Percentiles rank a stretch among this genome's conserved stretches.
Evolutionary conservation across 306 rosid genomes (phyloP).

Genomic region (Quercus berberidifolia): DNA sequence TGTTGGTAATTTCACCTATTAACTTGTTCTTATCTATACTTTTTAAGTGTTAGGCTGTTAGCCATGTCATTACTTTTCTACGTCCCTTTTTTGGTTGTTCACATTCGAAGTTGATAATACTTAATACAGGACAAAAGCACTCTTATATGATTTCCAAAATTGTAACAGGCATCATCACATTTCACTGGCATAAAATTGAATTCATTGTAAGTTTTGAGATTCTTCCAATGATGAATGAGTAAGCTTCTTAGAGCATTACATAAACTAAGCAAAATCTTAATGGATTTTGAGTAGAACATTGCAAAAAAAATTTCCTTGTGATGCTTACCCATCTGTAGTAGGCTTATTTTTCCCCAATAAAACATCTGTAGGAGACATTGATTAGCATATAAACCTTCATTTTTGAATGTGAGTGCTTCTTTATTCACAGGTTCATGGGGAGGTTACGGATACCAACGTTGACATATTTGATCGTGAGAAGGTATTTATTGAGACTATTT

Average conservation of each 20-base stretch:
- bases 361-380: not conserved
- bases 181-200: not conserved
- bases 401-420: not conserved
- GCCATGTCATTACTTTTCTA: not conserved
- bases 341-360: not conserved
- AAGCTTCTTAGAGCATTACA: not conserved
- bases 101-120: not conserved
- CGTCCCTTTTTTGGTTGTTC: not conserved
- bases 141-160: not conserved
- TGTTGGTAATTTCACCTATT: constrained; percentile 47
- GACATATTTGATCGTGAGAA: constrained; percentile 89
- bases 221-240: not conserved
- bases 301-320: not conserved
- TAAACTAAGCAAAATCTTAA: not conserved
- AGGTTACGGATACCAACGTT: constrained; percentile 68
- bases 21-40: not conserved
- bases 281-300: not conserved
- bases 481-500: constrained; percentile 76
- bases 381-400: not conserved
- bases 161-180: not conserved
- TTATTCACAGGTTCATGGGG: constrained; percentile 78
- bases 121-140: not conserved
- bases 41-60: constrained; percentile 1
- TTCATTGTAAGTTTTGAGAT: not conserved
- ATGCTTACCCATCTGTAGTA: constrained; percentile 5